These are phyloP conservation scores for Tetradesmus obliquus DNA, from an alignment of 139 green algal species.

Conservation along the genomic window DNA sequence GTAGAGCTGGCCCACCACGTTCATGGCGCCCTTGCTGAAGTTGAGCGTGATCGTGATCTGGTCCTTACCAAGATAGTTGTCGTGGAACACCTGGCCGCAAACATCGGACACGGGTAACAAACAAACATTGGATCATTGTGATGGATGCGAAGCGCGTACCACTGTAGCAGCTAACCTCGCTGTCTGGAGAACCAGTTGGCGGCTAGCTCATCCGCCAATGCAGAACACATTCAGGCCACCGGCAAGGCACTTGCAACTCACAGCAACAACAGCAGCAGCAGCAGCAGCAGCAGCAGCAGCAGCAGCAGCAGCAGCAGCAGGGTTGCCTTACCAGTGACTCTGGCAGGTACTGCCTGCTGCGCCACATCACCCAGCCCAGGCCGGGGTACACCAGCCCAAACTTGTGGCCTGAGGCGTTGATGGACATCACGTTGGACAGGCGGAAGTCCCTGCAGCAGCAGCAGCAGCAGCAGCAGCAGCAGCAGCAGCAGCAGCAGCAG, in stretches of 20 bases:
- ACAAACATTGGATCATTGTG: no score
- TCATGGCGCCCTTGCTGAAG: slow-evolving; percentile 67
- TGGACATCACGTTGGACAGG: slow-evolving; percentile 73
- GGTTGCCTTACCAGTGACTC: slow-evolving; percentile 38
- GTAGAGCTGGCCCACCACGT: slow-evolving; percentile 46
- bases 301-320: neutral
- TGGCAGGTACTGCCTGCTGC: slow-evolving; percentile 57
- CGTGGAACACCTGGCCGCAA: slow-evolving; percentile 63
- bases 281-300: neutral
- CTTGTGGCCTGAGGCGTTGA: slow-evolving; percentile 82
- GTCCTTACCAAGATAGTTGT: slow-evolving; percentile 70
- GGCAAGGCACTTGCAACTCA: neutral
- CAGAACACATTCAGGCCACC: no score
- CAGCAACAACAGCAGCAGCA: neutral
- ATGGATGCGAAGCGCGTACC: no score
- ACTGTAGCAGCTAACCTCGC: no score
- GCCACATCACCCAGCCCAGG: slow-evolving; percentile 76
- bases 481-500: neutral
- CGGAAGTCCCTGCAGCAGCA: slow-evolving; percentile 69
- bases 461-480: neutral
- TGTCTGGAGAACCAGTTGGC: no score
- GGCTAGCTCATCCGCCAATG: no score
- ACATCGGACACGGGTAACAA: no score
- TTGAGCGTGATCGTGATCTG: slow-evolving; percentile 82
- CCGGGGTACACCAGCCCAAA: slow-evolving; percentile 71